A percentile compares a stretch with the other conserved stretches of the same genome.
Evolutionary conservation across 768 basidiomycete genomes (phyloP).

Genomic region (Mycena rosella): DNA sequence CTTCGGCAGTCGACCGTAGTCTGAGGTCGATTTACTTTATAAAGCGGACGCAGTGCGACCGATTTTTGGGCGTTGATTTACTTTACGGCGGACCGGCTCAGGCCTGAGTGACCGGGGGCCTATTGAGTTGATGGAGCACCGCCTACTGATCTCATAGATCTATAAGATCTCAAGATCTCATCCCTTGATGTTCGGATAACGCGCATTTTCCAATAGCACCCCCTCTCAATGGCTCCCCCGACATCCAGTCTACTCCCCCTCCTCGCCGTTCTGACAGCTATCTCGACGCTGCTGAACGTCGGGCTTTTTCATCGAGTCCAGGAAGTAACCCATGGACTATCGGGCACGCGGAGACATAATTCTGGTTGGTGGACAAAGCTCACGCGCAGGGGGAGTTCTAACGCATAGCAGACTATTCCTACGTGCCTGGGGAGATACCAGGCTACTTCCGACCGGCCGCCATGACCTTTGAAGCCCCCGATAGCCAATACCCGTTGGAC

Average conservation of each 20-base stretch:
- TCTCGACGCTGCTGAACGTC: slow-evolving; percentile 11
- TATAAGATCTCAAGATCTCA: no score
- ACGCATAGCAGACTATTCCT: slow-evolving; percentile 1
- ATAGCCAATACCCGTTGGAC: slow-evolving; percentile 12
- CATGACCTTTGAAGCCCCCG: slow-evolving; percentile 8
- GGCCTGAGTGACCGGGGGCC: no score
- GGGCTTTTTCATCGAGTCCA: slow-evolving; percentile 10
- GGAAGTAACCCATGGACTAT: slow-evolving; percentile 2
- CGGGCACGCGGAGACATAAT: slow-evolving; percentile 4
- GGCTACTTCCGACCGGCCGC: slow-evolving; percentile 4
- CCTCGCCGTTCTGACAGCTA: slow-evolving; percentile 2
- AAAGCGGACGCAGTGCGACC: no score
- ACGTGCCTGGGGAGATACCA: slow-evolving; percentile 9
- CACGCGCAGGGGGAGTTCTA: not conserved
- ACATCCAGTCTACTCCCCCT: not conserved
- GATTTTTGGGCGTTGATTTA: no score
- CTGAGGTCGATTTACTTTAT: no score
- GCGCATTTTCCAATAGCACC: not conserved
- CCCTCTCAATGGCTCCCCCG: slow-evolving; percentile 2
- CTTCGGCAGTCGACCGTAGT: no score
- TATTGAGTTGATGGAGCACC: no score
- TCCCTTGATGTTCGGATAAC: no score
- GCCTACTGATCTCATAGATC: no score
- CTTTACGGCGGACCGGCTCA: no score
- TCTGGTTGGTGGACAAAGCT: not conserved